phyloP scores from a whole-genome alignment of 129 eudicot species.

The Helianthus tuberosus region DNA sequence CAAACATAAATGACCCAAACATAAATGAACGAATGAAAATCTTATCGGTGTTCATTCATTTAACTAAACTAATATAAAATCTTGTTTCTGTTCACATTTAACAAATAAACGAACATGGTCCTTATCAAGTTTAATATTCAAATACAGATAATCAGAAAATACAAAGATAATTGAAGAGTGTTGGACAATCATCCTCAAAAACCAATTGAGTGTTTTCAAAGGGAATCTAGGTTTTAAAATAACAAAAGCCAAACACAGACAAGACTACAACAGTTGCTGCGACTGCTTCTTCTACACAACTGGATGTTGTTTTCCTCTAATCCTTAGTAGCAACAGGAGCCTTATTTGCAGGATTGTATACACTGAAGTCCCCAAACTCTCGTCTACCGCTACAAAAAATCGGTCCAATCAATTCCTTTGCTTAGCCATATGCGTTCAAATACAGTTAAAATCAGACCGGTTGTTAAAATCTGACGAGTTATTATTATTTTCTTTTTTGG shows the following conservation, averaged over 20 bases:
- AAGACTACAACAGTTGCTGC: constrained; percentile 8
- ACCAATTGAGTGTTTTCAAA: background rate
- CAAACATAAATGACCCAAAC: no score
- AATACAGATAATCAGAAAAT: background rate
- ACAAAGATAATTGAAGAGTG: background rate
- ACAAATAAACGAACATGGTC: background rate
- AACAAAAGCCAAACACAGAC: background rate
- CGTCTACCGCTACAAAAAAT: constrained; percentile 83
- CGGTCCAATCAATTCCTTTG: constrained; percentile 53
- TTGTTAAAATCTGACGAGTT: background rate
- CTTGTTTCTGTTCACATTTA: no score
- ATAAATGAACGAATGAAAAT: no score
- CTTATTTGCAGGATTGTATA: constrained; percentile 64
- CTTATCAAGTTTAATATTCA: background rate
- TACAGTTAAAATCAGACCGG: background rate
- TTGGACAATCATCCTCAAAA: background rate
- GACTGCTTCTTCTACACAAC: constrained; percentile 1
- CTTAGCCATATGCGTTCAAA: background rate
- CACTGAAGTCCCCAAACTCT: constrained; percentile 92
- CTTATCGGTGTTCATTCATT: no score
- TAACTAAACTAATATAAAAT: no score
- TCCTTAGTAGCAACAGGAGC: constrained; percentile 27
- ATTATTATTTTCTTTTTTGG: background rate
- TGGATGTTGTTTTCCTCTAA: background rate
- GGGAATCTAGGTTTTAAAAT: background rate